Evolutionary conservation across 306 rosid species (phyloP).

Genomic region (Prinsepia uniflora): DNA sequence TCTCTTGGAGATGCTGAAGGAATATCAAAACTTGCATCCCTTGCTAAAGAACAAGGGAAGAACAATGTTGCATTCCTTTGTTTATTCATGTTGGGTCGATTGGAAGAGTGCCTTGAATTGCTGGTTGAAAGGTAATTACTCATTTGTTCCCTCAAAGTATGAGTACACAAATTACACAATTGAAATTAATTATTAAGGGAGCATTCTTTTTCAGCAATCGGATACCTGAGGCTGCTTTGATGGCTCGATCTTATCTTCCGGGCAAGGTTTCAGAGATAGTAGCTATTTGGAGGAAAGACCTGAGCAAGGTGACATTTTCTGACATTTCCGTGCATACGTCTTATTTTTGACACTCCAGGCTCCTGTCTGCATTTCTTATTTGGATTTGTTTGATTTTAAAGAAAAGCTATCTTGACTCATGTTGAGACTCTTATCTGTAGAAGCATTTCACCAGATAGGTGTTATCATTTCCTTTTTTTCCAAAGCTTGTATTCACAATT

Average conservation of each 20-base stretch:
- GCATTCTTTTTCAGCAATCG: constrained; percentile 64
- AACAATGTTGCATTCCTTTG: constrained; percentile 96
- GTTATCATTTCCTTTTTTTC: neutral
- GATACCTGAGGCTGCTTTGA: constrained; percentile 98
- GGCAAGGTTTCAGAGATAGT: constrained; percentile 97
- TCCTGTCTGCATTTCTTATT: neutral
- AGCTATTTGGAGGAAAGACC: constrained; percentile 94
- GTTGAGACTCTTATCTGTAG: neutral
- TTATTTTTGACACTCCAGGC: neutral
- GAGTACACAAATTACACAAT: constrained; percentile 8
- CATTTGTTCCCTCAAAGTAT: constrained; percentile 11
- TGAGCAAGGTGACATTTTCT: constrained; percentile 59
- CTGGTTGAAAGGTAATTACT: constrained; percentile 78
- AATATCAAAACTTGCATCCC: constrained; percentile 71
- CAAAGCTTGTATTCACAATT: neutral
- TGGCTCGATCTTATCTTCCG: constrained; percentile 99
- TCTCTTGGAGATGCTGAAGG: constrained; percentile 98
- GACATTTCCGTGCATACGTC: neutral
- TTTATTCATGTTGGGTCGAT: constrained; percentile 89
- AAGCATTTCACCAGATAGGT: neutral
- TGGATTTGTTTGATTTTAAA: neutral
- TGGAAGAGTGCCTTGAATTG: constrained; percentile 95
- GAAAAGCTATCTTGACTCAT: neutral
- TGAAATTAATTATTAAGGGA: constrained; percentile 13
- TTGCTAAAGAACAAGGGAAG: constrained; percentile 98